phyloP scores from a whole-genome alignment of 2,329 filamentous ascomycete genomes.

The Clarireedia paspali region DNA sequence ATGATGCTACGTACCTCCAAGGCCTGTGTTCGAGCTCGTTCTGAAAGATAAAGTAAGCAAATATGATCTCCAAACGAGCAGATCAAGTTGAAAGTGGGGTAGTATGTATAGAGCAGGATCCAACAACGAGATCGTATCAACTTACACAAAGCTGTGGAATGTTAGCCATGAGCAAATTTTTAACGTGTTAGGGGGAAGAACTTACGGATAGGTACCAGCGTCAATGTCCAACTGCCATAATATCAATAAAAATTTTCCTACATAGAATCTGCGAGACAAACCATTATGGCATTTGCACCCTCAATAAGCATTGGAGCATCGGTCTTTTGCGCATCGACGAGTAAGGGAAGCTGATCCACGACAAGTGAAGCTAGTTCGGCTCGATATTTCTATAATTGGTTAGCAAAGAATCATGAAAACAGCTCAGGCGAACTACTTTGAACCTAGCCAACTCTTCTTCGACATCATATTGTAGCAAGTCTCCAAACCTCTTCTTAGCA shows the following conservation, averaged over 20 bases:
- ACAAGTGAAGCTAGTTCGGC: constrained; percentile 50
- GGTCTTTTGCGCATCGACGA: constrained; percentile 51
- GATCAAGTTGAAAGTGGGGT: neutral
- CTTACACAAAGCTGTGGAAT: neutral
- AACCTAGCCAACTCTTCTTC: constrained; percentile 62
- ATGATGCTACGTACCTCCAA: constrained; percentile 41
- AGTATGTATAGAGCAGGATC: neutral
- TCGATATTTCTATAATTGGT: constrained; percentile 36
- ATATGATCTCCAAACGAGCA: neutral
- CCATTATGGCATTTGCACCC: constrained; percentile 59
- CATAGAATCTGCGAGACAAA: neutral
- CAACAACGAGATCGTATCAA: neutral
- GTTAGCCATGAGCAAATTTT: neutral
- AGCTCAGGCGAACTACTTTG: constrained; percentile 27
- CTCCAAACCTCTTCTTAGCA: constrained; percentile 63
- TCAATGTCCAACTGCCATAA: constrained; percentile 49
- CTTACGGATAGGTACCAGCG: constrained; percentile 43
- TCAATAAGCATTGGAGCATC: constrained; percentile 58
- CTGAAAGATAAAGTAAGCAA: neutral
- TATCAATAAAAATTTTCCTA: constrained; percentile 43
- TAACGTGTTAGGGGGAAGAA: neutral
- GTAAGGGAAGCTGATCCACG: constrained; percentile 56
- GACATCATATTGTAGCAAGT: constrained; percentile 56
- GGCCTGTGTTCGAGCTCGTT: constrained; percentile 31
- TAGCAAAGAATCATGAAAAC: neutral